Base-by-base conservation (phyloP, 257 asterid species). In the Solanum paucissectum region DNA sequence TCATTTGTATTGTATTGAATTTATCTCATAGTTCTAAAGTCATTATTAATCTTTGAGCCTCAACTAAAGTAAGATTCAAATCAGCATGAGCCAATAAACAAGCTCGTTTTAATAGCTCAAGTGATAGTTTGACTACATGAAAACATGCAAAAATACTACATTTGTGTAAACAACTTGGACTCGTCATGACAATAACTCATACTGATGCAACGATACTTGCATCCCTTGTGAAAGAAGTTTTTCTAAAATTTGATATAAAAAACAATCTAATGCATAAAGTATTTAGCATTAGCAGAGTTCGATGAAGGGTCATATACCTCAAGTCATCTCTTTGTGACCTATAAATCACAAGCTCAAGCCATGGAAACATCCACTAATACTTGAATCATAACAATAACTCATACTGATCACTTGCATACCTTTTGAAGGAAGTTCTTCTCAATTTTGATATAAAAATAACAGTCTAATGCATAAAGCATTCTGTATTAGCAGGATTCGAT, bases 401-500 rank as follows among this genome's bases (percentile, higher is more conserved):
- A 7, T 55, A 55, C 5, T 18, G 2, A 55, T 55, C 20, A 55
- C 5, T 7, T 55, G n/a, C 64, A 18, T 20, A 11, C 3, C n/a
- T 18, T 55, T 8, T 55, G 11, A 6, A 55, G 25, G 25, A 55
- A 55, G 64, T 20, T 7, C 18, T 18, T 18, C 64, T 55, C 1
- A 55, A 55, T 6, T 20, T 55, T 20, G 25, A 55, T 55, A 55
- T 3, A 18, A 0, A 55, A 55, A 55, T 44, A 11, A 55, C 2
- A 20, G 0, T 55, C 25, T 3, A 55, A 55, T 20, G 25, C 64
- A 55, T 6, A 55, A 55, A 55, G 25, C 11, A 18, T 55, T 7
- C 0, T 20, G 0, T 0, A 7, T 20, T 55, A 55, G 64, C 11
- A 55, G 11, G 11, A 52, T 52, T 55, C 25, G 0, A 55, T 7